phyloP scores from a whole-genome alignment of 2,329 filamentous ascomycete genomes.

The Lizonia empirigonia region DNA sequence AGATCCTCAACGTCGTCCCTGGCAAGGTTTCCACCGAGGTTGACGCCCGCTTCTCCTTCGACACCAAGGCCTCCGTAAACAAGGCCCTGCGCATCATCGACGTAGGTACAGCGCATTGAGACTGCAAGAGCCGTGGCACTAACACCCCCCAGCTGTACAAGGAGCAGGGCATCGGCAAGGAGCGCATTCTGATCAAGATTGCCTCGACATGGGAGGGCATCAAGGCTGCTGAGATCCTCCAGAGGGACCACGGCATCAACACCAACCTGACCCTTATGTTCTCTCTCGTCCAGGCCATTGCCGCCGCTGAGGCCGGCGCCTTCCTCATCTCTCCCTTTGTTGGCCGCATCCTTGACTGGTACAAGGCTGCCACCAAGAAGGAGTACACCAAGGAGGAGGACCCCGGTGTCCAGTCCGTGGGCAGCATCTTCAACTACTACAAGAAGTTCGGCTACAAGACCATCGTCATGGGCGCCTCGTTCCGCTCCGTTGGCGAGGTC shows the following conservation, averaged over 20 bases:
- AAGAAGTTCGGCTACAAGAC: slow-evolving; percentile 99
- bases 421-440: slow-evolving; percentile 99
- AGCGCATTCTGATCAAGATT: slow-evolving; percentile 97
- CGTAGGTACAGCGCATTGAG: slow-evolving; percentile 59
- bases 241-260: slow-evolving; percentile 96
- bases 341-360: slow-evolving; percentile 99
- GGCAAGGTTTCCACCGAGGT: slow-evolving; percentile 99
- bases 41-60: slow-evolving; percentile 93
- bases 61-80: slow-evolving; percentile 86
- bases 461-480: slow-evolving; percentile 99
- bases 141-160: slow-evolving; percentile 78
- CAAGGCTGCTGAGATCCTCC: slow-evolving; percentile 96
- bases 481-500: slow-evolving; percentile 95
- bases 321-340: slow-evolving; percentile 99
- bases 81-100: slow-evolving; percentile 98
- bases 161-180: slow-evolving; percentile 86
- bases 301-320: slow-evolving; percentile 89
- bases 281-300: slow-evolving; percentile 92
- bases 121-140: slow-evolving; percentile 12
- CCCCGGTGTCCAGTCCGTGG: slow-evolving; percentile 93
- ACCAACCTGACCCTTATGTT: slow-evolving; percentile 99
- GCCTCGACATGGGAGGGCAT: slow-evolving; percentile 99
- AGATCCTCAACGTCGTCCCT: slow-evolving; percentile 95
- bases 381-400: slow-evolving; percentile 89
- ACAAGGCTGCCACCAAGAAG: slow-evolving; percentile 95